Conservation (phyloP, 2,329 filamentous ascomycete species). For the Fusarium musae region DNA sequence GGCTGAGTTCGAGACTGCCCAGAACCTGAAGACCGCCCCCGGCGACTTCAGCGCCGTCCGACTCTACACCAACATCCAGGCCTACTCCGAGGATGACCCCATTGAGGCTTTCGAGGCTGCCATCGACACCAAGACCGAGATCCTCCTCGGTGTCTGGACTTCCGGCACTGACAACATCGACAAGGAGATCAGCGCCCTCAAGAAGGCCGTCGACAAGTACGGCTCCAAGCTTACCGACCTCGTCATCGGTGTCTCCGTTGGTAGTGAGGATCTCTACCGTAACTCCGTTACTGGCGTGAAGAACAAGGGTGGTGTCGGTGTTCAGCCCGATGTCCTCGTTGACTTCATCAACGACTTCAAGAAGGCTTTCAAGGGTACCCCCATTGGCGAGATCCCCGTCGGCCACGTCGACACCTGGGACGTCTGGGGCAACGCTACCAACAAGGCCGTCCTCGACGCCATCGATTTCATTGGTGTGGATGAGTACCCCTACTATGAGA, state of each 20-base stretch:
- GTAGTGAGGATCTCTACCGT: slow-evolving; percentile 75
- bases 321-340: slow-evolving; percentile 67
- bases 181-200: slow-evolving; percentile 69
- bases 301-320: slow-evolving; percentile 71
- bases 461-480: slow-evolving; percentile 74
- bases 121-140: slow-evolving; percentile 66
- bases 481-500: slow-evolving; percentile 75
- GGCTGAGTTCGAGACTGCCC: slow-evolving; percentile 57
- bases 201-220: slow-evolving; percentile 64
- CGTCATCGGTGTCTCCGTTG: slow-evolving; percentile 73
- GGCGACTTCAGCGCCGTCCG: slow-evolving; percentile 69
- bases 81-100: slow-evolving; percentile 76
- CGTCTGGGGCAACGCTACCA: slow-evolving; percentile 68
- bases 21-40: slow-evolving; percentile 53
- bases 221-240: slow-evolving; percentile 64
- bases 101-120: slow-evolving; percentile 83
- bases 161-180: slow-evolving; percentile 65
- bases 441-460: slow-evolving; percentile 69
- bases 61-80: slow-evolving; percentile 75
- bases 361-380: slow-evolving; percentile 61
- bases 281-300: slow-evolving; percentile 68
- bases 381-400: slow-evolving; percentile 61
- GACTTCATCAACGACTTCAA: slow-evolving; percentile 74
- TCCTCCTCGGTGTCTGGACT: slow-evolving; percentile 74
- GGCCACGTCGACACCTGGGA: slow-evolving; percentile 78